Percentiles rank a stretch among this genome's conserved stretches.
Conservation (phyloP, 176 grass and related monocot genomes). For the Ensete ventricosum region DNA sequence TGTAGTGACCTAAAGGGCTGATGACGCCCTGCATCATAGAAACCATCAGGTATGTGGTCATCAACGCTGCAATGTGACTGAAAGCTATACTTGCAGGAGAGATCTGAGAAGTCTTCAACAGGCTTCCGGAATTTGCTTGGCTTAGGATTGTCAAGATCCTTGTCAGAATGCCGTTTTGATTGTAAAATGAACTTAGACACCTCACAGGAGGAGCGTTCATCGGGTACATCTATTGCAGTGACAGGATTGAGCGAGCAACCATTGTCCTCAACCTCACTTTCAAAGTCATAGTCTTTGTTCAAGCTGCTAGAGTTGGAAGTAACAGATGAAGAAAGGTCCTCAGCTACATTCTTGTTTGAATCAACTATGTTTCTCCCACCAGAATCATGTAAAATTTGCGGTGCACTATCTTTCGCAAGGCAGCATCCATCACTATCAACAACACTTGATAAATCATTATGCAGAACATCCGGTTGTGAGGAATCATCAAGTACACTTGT, state of each 20-base stretch:
- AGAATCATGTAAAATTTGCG: slow-evolving; percentile 42
- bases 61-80: slow-evolving; percentile 79
- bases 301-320: slow-evolving; percentile 30
- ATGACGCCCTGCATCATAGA: slow-evolving; percentile 93
- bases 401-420: slow-evolving; percentile 38
- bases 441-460: slow-evolving; percentile 41
- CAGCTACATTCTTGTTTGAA: slow-evolving; percentile 21
- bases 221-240: slow-evolving; percentile 15
- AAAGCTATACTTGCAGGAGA: slow-evolving; percentile 77
- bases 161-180: slow-evolving; percentile 95
- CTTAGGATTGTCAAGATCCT: slow-evolving; percentile 78
- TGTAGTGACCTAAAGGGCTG: slow-evolving; percentile 73
- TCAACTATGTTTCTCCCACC: slow-evolving; percentile 26
- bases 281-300: slow-evolving; percentile 17
- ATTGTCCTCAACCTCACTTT: slow-evolving; percentile 52
- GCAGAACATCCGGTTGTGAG: slow-evolving; percentile 37
- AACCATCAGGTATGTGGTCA: slow-evolving; percentile 90
- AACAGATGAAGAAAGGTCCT: slow-evolving; percentile 35
- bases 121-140: slow-evolving; percentile 81
- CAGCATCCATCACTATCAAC: slow-evolving; percentile 33
- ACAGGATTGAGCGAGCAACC: slow-evolving; percentile 22
- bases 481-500: slow-evolving; percentile 28
- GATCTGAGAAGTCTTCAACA: slow-evolving; percentile 50
- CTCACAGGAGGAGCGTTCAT: slow-evolving; percentile 27
- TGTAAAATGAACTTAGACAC: slow-evolving; percentile 44